These are phyloP conservation scores for Venturia carpophila DNA, from an alignment of 2,329 filamentous ascomycete species.

Conservation along the genomic window DNA sequence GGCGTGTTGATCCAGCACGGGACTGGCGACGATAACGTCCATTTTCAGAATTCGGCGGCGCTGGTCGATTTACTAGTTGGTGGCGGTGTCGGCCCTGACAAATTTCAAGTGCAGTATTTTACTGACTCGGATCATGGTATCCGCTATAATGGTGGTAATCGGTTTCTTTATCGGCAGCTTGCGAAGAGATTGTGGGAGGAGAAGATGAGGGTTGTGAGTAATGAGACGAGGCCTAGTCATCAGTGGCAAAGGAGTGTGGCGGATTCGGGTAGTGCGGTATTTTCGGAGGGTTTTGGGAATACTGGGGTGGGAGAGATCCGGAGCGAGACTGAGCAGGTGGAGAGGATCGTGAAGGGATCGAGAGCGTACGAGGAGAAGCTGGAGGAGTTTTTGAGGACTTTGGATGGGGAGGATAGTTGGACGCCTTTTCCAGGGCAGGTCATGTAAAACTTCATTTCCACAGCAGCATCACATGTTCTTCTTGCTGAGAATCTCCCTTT, in stretches of 20 bases:
- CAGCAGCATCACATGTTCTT: too few species aligned
- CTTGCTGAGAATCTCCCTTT: too few species aligned
- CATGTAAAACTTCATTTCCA: neutral
- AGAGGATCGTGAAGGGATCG: neutral
- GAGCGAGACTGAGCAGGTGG: neutral
- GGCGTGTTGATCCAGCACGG: slow-evolving; percentile 58
- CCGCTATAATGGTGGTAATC: slow-evolving; percentile 46
- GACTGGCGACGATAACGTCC: slow-evolving; percentile 63
- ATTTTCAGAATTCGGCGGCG: slow-evolving; percentile 59
- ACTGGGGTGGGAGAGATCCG: neutral
- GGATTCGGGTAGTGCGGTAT: neutral
- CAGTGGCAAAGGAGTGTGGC: neutral
- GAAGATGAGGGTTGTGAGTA: slow-evolving; percentile 32
- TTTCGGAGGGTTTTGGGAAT: neutral
- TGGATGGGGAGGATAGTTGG: neutral
- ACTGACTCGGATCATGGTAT: slow-evolving; percentile 60
- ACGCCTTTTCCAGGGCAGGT: neutral
- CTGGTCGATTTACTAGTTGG: slow-evolving; percentile 55
- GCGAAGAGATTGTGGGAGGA: slow-evolving; percentile 54
- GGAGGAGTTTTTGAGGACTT: neutral
- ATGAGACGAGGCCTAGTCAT: neutral
- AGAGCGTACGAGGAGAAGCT: neutral
- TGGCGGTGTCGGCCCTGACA: slow-evolving; percentile 49
- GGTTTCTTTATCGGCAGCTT: slow-evolving; percentile 56
- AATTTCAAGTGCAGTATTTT: slow-evolving; percentile 57